Conservation (phyloP, 805 yeast species). For the Komagataella pastoris region DNA sequence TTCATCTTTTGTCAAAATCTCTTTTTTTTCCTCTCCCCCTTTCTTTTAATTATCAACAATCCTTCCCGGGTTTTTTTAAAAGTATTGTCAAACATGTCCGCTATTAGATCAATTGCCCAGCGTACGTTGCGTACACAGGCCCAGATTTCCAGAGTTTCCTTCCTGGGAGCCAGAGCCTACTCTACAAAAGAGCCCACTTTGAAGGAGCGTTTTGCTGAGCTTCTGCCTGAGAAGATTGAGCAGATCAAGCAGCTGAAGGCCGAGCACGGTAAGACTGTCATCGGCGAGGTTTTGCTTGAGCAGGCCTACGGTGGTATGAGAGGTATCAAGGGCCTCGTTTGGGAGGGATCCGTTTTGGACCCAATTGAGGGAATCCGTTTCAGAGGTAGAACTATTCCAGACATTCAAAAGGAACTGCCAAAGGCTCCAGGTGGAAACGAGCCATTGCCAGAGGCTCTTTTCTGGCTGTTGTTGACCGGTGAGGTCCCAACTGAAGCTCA, state of each 20-base stretch:
- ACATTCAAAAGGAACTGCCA: conserved; percentile 61
- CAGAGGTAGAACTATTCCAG: conserved; percentile 77
- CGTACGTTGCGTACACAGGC: conserved; percentile 7
- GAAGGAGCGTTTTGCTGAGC: conserved; percentile 88
- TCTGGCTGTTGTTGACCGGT: conserved; percentile 76
- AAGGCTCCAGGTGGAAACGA: conserved; percentile 52
- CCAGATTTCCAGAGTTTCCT: conserved; percentile 1
- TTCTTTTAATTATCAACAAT: neutral
- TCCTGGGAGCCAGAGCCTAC: conserved; percentile 5
- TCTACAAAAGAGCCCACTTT: conserved; percentile 31
- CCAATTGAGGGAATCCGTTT: conserved; percentile 79
- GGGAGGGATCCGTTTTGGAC: conserved; percentile 84
- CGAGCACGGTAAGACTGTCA: conserved; percentile 77
- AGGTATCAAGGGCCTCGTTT: conserved; percentile 73
- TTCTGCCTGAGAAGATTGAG: conserved; percentile 85
- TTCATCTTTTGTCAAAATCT: neutral
- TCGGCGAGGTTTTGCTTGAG: conserved; percentile 63
- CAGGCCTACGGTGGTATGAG: conserved; percentile 91
- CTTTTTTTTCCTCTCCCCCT: neutral
- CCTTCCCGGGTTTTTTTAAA: neutral
- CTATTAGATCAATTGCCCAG: conserved; percentile 6
- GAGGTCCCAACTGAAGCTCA: conserved; percentile 68
- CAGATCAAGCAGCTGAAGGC: conserved; percentile 82
- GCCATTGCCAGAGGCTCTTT: conserved; percentile 68
- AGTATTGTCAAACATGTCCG: conserved; percentile 5